These are phyloP conservation scores for Fusarium coicis DNA, from an alignment of 2,329 filamentous ascomycete species.

Conservation along the genomic window DNA sequence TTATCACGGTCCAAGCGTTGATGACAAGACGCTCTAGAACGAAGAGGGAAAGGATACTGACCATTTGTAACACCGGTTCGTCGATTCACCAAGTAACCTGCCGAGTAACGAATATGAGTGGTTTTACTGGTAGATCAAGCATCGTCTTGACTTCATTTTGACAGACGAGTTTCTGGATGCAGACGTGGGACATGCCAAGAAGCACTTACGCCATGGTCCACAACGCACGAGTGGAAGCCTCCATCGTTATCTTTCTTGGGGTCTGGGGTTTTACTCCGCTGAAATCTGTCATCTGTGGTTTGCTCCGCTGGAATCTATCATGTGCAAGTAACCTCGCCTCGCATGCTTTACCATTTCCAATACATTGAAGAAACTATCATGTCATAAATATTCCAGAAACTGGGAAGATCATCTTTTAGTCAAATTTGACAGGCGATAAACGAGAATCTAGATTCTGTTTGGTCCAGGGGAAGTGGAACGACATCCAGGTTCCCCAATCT, in stretches of 20 bases:
- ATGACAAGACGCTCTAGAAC: not conserved
- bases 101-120: not conserved
- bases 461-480: slow-evolving; percentile 1
- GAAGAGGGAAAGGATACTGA: not conserved
- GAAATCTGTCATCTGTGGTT: not conserved
- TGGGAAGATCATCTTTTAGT: not conserved
- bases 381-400: not conserved
- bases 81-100: not conserved
- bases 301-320: not conserved
- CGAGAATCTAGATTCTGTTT: not conserved
- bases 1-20: not conserved
- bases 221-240: not conserved
- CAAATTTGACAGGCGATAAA: not conserved
- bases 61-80: not conserved
- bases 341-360: not conserved
- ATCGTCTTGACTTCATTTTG: not conserved
- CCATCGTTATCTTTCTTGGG: not conserved
- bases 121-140: not conserved
- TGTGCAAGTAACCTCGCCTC: not conserved
- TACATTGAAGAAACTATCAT: not conserved
- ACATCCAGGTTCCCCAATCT: not conserved
- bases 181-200: not conserved
- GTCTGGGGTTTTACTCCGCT: not conserved
- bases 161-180: not conserved
- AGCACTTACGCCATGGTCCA: not conserved